A percentile compares a stretch with the other conserved stretches of the same genome.
phyloP scores from a whole-genome alignment of 2,329 filamentous ascomycete genomes.

The Hymenoscyphus scutula region DNA sequence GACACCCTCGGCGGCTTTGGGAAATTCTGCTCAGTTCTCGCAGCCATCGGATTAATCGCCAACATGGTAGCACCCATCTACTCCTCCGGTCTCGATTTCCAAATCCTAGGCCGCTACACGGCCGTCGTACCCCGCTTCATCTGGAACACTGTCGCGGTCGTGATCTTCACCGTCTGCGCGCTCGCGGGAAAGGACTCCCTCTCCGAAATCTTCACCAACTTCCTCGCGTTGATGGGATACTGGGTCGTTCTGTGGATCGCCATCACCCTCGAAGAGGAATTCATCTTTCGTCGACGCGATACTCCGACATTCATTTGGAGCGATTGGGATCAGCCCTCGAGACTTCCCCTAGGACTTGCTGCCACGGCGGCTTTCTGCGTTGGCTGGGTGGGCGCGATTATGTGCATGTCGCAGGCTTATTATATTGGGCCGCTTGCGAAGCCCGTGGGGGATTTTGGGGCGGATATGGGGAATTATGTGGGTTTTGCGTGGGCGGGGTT shows the following conservation, averaged over 20 bases:
- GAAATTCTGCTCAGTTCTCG: conserved; percentile 63
- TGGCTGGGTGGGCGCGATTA: conserved; percentile 62
- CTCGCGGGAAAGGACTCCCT: conserved; percentile 60
- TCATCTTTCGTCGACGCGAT: conserved; percentile 53
- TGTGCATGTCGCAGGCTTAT: conserved; percentile 69
- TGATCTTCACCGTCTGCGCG: conserved; percentile 64
- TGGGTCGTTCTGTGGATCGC: conserved; percentile 65
- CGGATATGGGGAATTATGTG: conserved; percentile 41
- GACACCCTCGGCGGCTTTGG: conserved; percentile 59
- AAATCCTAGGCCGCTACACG: conserved; percentile 59
- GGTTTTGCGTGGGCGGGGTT: conserved; percentile 58
- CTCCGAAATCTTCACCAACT: conserved; percentile 65
- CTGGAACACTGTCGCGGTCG: conserved; percentile 61
- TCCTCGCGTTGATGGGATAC: conserved; percentile 69
- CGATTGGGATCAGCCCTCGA: conserved; percentile 56
- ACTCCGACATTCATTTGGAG: conserved; percentile 54
- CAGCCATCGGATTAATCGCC: conserved; percentile 62
- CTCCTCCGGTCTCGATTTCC: conserved; percentile 64
- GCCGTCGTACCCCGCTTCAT: conserved; percentile 59
- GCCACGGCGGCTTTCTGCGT: conserved; percentile 60
- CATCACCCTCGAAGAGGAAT: conserved; percentile 59
- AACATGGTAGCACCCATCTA: conserved; percentile 67
- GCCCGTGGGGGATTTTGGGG: conserved; percentile 47
- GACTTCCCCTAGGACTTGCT: conserved; percentile 61
- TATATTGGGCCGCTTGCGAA: conserved; percentile 60